These are phyloP conservation scores for Sordariomycetes sp. DNA, from an alignment of 2,329 filamentous ascomycete genomes.

Conservation along the genomic window DNA sequence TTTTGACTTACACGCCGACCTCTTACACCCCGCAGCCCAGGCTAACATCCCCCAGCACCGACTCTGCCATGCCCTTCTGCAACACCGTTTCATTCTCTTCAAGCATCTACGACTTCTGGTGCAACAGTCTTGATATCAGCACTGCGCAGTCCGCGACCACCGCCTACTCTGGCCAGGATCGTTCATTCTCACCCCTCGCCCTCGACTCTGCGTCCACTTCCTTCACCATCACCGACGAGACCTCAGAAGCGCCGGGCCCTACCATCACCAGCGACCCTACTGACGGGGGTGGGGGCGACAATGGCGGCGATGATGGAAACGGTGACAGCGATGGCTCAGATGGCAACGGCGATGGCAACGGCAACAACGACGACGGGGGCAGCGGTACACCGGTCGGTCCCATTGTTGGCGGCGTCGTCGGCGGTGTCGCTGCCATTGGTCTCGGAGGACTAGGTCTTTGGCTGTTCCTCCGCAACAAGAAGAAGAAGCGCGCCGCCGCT, in stretches of 20 bases:
- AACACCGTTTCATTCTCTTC: slow-evolving; percentile 32
- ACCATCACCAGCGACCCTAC: slow-evolving; percentile 1
- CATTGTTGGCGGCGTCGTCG: slow-evolving; percentile 28
- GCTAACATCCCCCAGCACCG: slow-evolving; percentile 20
- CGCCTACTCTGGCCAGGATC: slow-evolving; percentile 19
- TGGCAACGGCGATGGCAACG: slow-evolving; percentile 3
- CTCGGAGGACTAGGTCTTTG: slow-evolving; percentile 17
- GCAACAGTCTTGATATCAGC: slow-evolving; percentile 21
- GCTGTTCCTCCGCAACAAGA: slow-evolving; percentile 19
- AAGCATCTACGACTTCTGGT: slow-evolving; percentile 34
- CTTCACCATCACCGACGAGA: slow-evolving; percentile 10
- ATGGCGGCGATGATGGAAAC: not conserved
- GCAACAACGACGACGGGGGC: slow-evolving; percentile 4
- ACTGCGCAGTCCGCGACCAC: slow-evolving; percentile 26
- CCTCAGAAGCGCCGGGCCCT: not conserved
- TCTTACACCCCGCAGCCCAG: too few relatives aligned
- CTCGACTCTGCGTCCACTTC: slow-evolving; percentile 1
- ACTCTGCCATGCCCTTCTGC: slow-evolving; percentile 26
- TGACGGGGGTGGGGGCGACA: not conserved
- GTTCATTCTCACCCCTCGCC: slow-evolving; percentile 13
- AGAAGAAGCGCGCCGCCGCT: slow-evolving; percentile 11
- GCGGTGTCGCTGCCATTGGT: slow-evolving; percentile 22
- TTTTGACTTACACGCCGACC: too few relatives aligned
- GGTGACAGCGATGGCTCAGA: slow-evolving; percentile 3
- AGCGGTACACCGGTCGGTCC: slow-evolving; percentile 19